phyloP scores from a whole-genome alignment of 2,329 filamentous ascomycete species.

The Aspergillus glaucus region DNA sequence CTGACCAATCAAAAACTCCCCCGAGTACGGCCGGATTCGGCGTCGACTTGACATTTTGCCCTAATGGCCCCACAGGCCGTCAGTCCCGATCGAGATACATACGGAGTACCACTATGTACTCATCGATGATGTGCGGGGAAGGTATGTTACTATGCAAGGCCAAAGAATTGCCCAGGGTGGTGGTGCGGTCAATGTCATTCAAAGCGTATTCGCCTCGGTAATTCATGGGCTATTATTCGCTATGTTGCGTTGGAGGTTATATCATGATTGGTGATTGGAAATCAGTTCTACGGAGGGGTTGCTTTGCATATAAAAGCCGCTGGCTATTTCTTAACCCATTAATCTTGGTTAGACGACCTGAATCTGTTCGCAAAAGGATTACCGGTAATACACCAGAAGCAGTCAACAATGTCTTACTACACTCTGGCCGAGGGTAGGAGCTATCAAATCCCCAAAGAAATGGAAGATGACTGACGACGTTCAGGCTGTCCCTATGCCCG shows the following conservation, averaged over 20 bases:
- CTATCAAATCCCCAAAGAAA: too few relatives aligned
- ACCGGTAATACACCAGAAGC: too few relatives aligned
- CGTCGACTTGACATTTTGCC: too few relatives aligned
- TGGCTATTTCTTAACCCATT: background rate
- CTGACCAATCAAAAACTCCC: background rate
- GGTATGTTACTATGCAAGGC: too few relatives aligned
- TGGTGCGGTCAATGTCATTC: too few relatives aligned
- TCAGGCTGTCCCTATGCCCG: slow-evolving; percentile 16
- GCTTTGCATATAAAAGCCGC: background rate
- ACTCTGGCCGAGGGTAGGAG: slow-evolving; percentile 8
- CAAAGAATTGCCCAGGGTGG: too few relatives aligned
- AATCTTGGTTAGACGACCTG: background rate
- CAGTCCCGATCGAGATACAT: too few relatives aligned
- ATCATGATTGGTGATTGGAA: background rate
- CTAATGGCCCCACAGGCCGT: too few relatives aligned
- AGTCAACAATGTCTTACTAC: slow-evolving; percentile 2
- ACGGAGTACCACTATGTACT: too few relatives aligned
- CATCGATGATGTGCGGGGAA: too few relatives aligned
- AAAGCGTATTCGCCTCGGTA: background rate
- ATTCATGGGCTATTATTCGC: background rate
- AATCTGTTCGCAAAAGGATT: too few relatives aligned
- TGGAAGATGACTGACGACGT: background rate
- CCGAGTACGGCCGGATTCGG: too few relatives aligned
- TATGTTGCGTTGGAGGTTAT: background rate
- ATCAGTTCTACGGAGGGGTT: background rate